Percentiles rank a stretch among this genome's conserved stretches.
Conservation (phyloP, 2,329 filamentous ascomycete genomes). For the Clonostachys byssicola region DNA sequence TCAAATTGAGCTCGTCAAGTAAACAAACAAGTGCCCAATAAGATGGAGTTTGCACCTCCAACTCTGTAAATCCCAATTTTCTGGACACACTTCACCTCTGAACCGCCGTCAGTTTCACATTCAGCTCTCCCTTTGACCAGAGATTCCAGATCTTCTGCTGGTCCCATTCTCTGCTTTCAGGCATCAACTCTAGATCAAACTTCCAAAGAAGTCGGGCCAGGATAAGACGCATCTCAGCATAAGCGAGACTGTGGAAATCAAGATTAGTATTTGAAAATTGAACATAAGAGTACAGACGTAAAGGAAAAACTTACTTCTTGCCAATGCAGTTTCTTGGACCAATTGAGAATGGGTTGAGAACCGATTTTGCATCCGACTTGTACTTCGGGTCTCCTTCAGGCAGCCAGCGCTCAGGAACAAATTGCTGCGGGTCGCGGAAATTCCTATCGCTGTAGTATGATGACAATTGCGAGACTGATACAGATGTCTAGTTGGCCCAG, state of each 20-base stretch:
- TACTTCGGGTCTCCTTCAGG: slow-evolving; percentile 8
- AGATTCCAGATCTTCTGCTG: too few species aligned
- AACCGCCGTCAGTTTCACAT: background rate
- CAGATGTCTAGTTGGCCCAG: too few species aligned
- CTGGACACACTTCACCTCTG: too few species aligned
- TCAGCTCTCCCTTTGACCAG: too few species aligned
- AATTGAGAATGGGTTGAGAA: slow-evolving; percentile 17
- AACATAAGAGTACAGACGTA: too few species aligned
- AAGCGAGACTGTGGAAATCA: slow-evolving; percentile 14
- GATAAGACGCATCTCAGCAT: slow-evolving; percentile 21
- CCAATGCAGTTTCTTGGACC: slow-evolving; percentile 12
- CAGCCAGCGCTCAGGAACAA: slow-evolving; percentile 30
- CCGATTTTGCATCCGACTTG: slow-evolving; percentile 12
- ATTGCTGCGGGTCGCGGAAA: slow-evolving; percentile 23
- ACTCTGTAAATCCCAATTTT: too few species aligned
- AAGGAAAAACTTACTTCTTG: background rate
- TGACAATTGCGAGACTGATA: too few species aligned
- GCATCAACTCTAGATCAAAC: slow-evolving; percentile 12
- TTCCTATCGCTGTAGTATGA: slow-evolving; percentile 3
- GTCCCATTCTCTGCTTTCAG: too few species aligned
- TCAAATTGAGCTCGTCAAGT: too few species aligned
- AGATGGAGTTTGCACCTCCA: too few species aligned
- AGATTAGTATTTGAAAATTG: too few species aligned
- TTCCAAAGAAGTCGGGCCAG: slow-evolving; percentile 15
- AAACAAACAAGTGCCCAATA: too few species aligned